Base-by-base conservation (phyloP, 805 yeast species). In the Candida sanyiensis region DNA sequence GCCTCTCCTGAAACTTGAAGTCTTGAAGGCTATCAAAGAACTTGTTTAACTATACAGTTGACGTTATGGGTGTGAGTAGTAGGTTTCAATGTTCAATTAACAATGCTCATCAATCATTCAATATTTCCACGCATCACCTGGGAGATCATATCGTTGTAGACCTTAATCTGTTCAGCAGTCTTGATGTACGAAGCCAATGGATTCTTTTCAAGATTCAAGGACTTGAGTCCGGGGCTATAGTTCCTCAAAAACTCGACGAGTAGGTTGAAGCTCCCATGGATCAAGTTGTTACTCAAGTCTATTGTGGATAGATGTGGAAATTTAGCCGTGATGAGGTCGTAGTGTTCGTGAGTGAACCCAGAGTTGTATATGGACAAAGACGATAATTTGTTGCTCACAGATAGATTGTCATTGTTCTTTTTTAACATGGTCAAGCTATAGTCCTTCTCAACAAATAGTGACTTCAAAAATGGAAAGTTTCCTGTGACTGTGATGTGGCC, bases 11-110 rank as follows among this genome's bases (percentile, higher is more conserved):
- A 36, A 41, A 24, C 21, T 21, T 7, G 55, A 49, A 27, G 42
- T 51, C 2, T 25, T 51, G 5, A 16, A 29, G 20, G 53, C 51
- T 1, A 29, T 52, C n/a, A 46, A 45, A 21, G 23, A 23, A 8
- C 18, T 51, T 34, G 9, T 39, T 11, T 38, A 19, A 23, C 3
- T 18, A 12, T 11, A 10, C 21, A 19, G 12, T 7, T n/a, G n/a
- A n/a, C n/a, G n/a, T n/a, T n/a, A n/a, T n/a, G n/a, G n/a, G n/a
- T n/a, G n/a, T n/a, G n/a, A n/a, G n/a, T n/a, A n/a, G n/a, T n/a
- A n/a, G n/a, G n/a, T n/a, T n/a, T n/a, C n/a, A n/a, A n/a, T n/a
- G n/a, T n/a, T n/a, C n/a, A n/a, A n/a, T n/a, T n/a, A n/a, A n/a
- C n/a, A n/a, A n/a, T n/a, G n/a, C n/a, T n/a, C n/a, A n/a, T 18